phyloP scores from a whole-genome alignment of 208 protist genomes.

The Leishmania tarentolae region DNA sequence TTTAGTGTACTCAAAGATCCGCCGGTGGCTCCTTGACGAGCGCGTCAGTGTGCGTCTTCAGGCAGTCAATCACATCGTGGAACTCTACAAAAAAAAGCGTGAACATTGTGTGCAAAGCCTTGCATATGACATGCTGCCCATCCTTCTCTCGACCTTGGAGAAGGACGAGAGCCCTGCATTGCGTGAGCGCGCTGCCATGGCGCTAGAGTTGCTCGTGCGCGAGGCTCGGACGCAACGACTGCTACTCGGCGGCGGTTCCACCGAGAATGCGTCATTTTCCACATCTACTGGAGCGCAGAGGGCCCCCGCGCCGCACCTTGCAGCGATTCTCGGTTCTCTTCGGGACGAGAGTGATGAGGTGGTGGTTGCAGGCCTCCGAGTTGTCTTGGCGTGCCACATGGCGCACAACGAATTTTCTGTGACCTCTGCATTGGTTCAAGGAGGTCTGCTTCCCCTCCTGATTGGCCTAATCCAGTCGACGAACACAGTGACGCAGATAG shows the following conservation, averaged over 20 bases:
- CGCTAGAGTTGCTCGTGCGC: slow-evolving; percentile 63
- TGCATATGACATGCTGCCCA: slow-evolving; percentile 47
- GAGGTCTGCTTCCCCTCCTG: slow-evolving; percentile 40
- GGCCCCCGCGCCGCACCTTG: slow-evolving; percentile 23
- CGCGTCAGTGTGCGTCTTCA: slow-evolving; percentile 52
- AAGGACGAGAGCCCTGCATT: slow-evolving; percentile 65
- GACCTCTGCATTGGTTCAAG: slow-evolving; percentile 49
- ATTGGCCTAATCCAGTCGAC: slow-evolving; percentile 43
- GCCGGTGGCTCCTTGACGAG: slow-evolving; percentile 69
- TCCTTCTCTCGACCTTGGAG: slow-evolving; percentile 59
- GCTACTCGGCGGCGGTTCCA: slow-evolving; percentile 29
- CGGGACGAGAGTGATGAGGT: slow-evolving; percentile 58
- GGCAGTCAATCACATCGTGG: slow-evolving; percentile 66
- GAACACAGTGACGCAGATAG: slow-evolving; percentile 45
- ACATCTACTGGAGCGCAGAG: slow-evolving; percentile 4
- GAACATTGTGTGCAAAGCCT: slow-evolving; percentile 69
- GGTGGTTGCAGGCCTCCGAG: slow-evolving; percentile 57
- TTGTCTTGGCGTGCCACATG: slow-evolving; percentile 62
- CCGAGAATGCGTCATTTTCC: slow-evolving; percentile 9
- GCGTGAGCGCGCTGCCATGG: slow-evolving; percentile 59
- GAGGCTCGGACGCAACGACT: slow-evolving; percentile 51
- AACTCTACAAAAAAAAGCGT: slow-evolving; percentile 70
- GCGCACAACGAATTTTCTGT: slow-evolving; percentile 63
- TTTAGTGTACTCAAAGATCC: slow-evolving; percentile 71
- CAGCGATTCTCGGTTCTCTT: slow-evolving; percentile 42